Conservation (phyloP, 2,329 filamentous ascomycete species). For the Pseudogymnoascus sp. region DNA sequence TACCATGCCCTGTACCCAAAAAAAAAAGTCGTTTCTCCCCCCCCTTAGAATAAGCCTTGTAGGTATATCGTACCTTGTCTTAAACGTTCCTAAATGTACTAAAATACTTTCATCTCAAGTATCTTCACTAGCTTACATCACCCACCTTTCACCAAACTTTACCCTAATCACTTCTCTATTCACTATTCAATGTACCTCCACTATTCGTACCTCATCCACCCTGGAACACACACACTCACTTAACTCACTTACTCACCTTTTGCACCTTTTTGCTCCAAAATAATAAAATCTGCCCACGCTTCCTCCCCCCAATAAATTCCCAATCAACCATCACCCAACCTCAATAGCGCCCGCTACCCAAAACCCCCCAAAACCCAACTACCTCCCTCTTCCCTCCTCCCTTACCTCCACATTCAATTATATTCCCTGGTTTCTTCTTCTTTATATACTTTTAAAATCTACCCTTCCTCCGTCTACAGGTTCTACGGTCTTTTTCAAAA, state of each 20-base stretch:
- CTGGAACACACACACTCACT: neutral
- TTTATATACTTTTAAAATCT: neutral
- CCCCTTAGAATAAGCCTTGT: slow-evolving; percentile 1
- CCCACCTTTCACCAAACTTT: neutral
- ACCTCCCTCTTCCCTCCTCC: neutral
- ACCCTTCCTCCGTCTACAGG: neutral
- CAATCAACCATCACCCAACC: neutral
- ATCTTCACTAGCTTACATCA: neutral
- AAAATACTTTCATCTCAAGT: neutral
- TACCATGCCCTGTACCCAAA: too few relatives aligned
- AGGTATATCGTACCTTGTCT: neutral
- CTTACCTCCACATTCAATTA: neutral
- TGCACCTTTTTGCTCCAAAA: neutral
- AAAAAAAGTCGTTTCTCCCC: neutral
- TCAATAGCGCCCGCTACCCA: neutral
- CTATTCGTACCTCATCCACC: neutral
- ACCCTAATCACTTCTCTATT: neutral
- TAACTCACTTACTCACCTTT: neutral
- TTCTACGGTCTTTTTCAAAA: neutral
- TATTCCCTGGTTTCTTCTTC: neutral
- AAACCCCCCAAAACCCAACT: slow-evolving; percentile 1
- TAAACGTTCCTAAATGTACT: neutral
- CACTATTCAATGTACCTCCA: neutral
- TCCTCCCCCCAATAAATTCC: neutral
- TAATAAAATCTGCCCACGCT: neutral